Base-by-base conservation (phyloP, 495 filamentous ascomycete species). In the Podospora australis region DNA sequence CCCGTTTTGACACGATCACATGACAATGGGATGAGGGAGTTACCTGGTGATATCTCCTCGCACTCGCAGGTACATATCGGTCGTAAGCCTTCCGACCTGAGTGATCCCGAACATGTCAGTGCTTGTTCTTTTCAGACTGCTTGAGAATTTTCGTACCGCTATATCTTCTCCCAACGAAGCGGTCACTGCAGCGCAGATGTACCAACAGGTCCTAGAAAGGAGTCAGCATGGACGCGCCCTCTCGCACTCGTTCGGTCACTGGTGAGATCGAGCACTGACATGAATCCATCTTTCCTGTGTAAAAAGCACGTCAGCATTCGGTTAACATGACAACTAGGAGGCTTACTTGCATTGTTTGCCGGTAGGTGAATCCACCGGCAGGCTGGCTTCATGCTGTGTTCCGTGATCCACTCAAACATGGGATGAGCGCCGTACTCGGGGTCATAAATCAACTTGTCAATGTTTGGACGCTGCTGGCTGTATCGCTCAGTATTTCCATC, bases 301-400 rank as follows among this genome's bases (percentile, higher is more conserved):
- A 36, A n/a, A n/a, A 16, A 4, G 4, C 13, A 4, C 6, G 34
- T 36, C 17, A 36, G 34, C n/a, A n/a, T n/a, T 5, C 34, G 13
- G 13, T 30, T n/a, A 30, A 30, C 7, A 30, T 30, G 13, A 7
- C 28, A 6, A 30, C 7, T 30, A n/a, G 7, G 13, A 30, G 28
- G 28, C 6, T 2, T 6, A 22, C 38, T 40, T 36, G 32, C 46
- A 22, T 48, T 48, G 36, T 48, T 48, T 16, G 46, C 36, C 7
- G 46, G 46, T 5, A 48, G 9, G 23, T 48, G 36, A 17, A 48
- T 32, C 46, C 46, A 48, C 4, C 46, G 46, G 24, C 46, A 48
- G 19, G 36, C 32, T 22, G 30, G n/a, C 10, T 17, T 14, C 38
- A 30, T 48, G 17, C 41, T 36, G 7, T 22, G 17, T 6, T 48